These are phyloP conservation scores for Extremus antarcticus DNA, from an alignment of 495 filamentous ascomycete genomes.

Conservation along the genomic window DNA sequence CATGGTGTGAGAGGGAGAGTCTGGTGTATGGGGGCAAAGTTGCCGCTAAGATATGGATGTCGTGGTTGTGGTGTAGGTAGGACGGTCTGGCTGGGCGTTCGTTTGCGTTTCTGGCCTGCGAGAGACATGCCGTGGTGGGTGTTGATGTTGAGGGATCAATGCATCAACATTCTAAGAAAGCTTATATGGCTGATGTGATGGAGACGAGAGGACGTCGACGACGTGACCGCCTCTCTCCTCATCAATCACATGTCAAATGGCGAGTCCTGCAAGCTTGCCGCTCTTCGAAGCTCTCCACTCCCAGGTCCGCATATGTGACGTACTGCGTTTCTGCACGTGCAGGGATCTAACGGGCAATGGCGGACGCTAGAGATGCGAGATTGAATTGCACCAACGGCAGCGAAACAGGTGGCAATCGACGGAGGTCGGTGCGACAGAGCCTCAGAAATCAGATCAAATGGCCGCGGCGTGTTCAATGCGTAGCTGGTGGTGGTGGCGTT, in stretches of 20 bases:
- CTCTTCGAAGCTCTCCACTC: too few relatives aligned
- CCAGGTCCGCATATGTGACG: too few relatives aligned
- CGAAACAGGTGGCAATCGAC: too few relatives aligned
- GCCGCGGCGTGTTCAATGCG: too few relatives aligned
- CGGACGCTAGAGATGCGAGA: neutral
- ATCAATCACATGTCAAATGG: neutral
- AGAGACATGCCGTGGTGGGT: conserved; percentile 4
- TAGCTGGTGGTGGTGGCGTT: too few relatives aligned
- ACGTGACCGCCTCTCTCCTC: too few relatives aligned
- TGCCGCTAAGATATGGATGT: conserved; percentile 39
- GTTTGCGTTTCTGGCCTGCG: conserved; percentile 22
- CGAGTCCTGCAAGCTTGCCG: too few relatives aligned
- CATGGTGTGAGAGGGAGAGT: conserved; percentile 42
- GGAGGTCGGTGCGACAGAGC: too few relatives aligned
- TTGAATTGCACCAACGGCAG: too few relatives aligned
- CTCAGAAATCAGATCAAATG: too few relatives aligned
- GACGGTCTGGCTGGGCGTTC: conserved; percentile 9
- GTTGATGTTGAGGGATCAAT: neutral
- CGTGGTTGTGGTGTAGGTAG: conserved; percentile 12
- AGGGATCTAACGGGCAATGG: neutral
- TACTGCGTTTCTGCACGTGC: neutral
- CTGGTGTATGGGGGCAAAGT: conserved; percentile 51
- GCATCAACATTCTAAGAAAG: too few relatives aligned
- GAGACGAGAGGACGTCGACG: neutral
- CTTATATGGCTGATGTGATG: too few relatives aligned